phyloP scores from a whole-genome alignment of 306 rosid genomes.

The Senna siamea region DNA sequence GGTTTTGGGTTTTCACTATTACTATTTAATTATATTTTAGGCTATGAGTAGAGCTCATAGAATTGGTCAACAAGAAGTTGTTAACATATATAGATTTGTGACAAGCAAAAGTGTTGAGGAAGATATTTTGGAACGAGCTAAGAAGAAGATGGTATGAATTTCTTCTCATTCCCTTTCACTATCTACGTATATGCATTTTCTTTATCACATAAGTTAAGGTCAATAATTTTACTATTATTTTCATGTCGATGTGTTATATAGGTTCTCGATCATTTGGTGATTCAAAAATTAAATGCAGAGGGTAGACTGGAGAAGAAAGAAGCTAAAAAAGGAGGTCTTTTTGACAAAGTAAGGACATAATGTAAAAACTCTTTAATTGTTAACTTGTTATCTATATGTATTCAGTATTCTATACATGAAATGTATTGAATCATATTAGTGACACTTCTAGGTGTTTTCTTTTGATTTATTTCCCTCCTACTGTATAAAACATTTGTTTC shows the following conservation, averaged over 20 bases:
- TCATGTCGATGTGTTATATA: conserved; percentile 46
- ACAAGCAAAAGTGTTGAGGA: conserved; percentile 99
- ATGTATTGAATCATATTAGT: conserved; percentile 23
- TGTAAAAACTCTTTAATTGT: conserved; percentile 31
- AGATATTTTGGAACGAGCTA: conserved; percentile 98
- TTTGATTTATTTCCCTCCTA: not conserved
- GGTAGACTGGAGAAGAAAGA: conserved; percentile 98
- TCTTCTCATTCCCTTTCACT: not conserved
- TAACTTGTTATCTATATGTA: not conserved
- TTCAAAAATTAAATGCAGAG: conserved; percentile 97
- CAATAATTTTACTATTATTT: conserved; percentile 31
- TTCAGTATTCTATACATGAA: not conserved
- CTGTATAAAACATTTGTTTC: conserved; percentile 24
- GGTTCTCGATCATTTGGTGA: conserved; percentile 99
- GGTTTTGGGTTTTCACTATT: conserved; percentile 17
- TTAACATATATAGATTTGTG: conserved; percentile 96
- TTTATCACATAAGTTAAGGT: conserved; percentile 14
- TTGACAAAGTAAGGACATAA: conserved; percentile 82
- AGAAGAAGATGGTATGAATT: conserved; percentile 86
- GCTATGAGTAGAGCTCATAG: conserved; percentile 99
- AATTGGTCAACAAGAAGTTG: conserved; percentile 99
- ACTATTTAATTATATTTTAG: conserved; percentile 44
- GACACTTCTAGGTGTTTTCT: not conserved
- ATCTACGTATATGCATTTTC: conserved; percentile 19
- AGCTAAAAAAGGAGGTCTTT: conserved; percentile 81